A percentile compares a stretch with the other conserved stretches of the same genome.
These are phyloP conservation scores for Mercurialis annua DNA, from an alignment of 345 rosid species.

Conservation along the genomic window DNA sequence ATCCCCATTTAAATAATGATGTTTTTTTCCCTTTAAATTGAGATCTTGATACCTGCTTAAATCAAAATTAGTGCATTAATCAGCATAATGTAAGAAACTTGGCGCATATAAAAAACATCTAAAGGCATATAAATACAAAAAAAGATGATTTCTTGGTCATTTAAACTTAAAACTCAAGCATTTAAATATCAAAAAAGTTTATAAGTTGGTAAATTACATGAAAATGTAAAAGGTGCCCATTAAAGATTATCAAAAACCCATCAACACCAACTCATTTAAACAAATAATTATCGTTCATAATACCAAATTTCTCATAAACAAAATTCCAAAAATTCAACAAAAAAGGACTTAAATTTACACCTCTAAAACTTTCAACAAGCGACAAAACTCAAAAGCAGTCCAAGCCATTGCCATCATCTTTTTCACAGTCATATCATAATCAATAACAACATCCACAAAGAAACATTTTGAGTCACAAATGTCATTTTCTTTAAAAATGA, in stretches of 20 bases:
- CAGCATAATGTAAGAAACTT: background rate
- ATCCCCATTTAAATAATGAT: constrained; percentile 29
- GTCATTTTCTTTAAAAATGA: background rate
- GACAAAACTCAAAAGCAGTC: background rate
- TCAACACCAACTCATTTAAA: background rate
- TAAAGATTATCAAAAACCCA: too few relatives aligned
- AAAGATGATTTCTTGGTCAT: background rate
- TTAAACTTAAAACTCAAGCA: background rate
- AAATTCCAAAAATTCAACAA: background rate
- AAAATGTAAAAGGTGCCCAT: too few relatives aligned
- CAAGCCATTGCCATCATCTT: constrained; percentile 1
- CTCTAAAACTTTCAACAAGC: background rate
- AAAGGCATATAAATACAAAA: background rate
- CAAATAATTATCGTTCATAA: background rate
- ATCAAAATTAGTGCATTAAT: background rate
- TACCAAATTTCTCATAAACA: background rate
- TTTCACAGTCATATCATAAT: background rate
- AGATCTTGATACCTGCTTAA: constrained; percentile 15
- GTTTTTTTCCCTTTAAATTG: constrained; percentile 7
- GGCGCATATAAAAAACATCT: background rate
- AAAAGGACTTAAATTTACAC: background rate
- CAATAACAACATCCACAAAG: background rate
- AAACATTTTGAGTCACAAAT: background rate
- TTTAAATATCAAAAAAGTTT: too few relatives aligned
- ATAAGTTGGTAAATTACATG: too few relatives aligned